Base-by-base conservation (phyloP, 768 basidiomycete species). In the Boletus pseudopeckii region DNA sequence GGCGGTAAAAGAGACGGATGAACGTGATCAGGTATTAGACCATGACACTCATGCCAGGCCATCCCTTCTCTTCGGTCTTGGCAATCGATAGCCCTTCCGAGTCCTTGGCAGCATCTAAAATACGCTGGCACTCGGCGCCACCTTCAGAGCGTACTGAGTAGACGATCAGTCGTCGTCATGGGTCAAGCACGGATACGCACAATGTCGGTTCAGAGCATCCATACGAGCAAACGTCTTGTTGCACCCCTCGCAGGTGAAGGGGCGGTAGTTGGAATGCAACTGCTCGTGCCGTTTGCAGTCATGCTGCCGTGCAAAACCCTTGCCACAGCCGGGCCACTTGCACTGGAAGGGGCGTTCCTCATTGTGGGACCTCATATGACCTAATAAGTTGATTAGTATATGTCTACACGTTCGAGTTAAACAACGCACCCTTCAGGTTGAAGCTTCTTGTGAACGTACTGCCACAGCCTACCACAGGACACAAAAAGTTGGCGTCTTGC, bases 261-360 rank as follows among this genome's bases (percentile, higher is more conserved):
- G 93, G 22, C 94, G 76, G 64, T 92, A 88, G 62, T 96, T 95
- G 53, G 90, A 85, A 68, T 98, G 95, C 39, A 98, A 77, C 60
- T 94, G 88, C 71, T 97, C 95, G 63, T 98, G 96, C 3, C 94
- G 83, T 68, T 96, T 98, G 73, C 95, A 97, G 69, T 98, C 95
- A 64, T 97, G 95, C 68, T 96, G 92, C 52, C 94, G 73, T 26
- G 90, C 94, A 58, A 97, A 95, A 22, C 94, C 92, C 72, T 97
- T 96, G 26, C 85, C 87, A 65, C 94, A 98, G 22, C 92, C 93
- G 1, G 92, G 91, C 86, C 92, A 96, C 63, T 90, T 86, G 74
- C 94, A 98, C 69, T 88, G 83, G 78, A 93, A 98, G 32, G 94
- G 94, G 57, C 92, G 87, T 71, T 96, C 92, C 69, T 95, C 94